Base-by-base conservation (phyloP, 495 filamentous ascomycete genomes). In the Hypomontagnella submonticulosa region DNA sequence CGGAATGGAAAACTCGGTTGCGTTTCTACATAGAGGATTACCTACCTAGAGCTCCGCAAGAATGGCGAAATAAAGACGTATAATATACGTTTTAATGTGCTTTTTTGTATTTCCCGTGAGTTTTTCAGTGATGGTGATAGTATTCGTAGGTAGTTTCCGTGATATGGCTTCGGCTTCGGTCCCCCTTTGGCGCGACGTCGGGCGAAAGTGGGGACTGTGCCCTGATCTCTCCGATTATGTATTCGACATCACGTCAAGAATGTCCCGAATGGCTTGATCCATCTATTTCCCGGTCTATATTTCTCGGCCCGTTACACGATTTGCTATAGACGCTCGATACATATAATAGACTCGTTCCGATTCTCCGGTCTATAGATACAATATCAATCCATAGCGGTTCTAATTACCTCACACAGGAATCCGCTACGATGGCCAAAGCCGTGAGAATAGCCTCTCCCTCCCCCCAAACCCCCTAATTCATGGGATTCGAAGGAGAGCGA, bases 161-260 rank as follows among this genome's bases (percentile, higher is more conserved):
- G 36, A 38, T 23, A 42, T 37, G 41, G 34, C 47, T 38, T 57
- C 50, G 27, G 40, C 42, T 40, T 56, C 59, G 32, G 18, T 38
- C 43, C 43, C 23, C 16, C 9, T 10, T 16, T 50, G 5, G 8
- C 15, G 20, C 20, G 46, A 51, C 57, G 30, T 53, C 58, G 58
- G 64, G 43, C 8, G 34, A 44, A 68, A 63, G 65, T 63, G 65
- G 65, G 42, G 65, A 63, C 27, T 15, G 38, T 27, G 9, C 23
- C 15, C 27, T 36, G 32, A 34, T 8, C 13, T 57, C 13, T 58
- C 61, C 54, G 47, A 52, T 34, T 47, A 62, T n/a, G n/a, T n/a
- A n/a, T 50, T 43, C 38, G 34, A 47, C 47, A 63, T 55, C 48
- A 56, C 65, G 65, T 63, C 65, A 63, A 44, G 58, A 54, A 60